These are phyloP conservation scores for Russula virescens DNA, from an alignment of 768 basidiomycete genomes.

Conservation along the genomic window DNA sequence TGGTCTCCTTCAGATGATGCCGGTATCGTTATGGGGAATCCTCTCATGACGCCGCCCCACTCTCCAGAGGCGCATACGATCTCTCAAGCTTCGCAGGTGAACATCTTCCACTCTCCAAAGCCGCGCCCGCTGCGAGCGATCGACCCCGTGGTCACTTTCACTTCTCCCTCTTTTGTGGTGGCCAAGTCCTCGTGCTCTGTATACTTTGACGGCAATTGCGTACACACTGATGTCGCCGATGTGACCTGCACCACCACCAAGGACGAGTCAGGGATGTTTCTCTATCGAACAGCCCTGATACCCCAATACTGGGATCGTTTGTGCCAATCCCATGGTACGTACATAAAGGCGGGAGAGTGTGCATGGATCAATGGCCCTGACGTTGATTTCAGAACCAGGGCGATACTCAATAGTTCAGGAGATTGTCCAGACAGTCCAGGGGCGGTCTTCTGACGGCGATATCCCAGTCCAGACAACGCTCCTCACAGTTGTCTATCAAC, in stretches of 20 bases:
- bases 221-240: constrained; percentile 46
- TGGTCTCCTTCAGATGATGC: constrained; percentile 25
- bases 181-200: constrained; percentile 56
- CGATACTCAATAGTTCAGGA: constrained; percentile 63
- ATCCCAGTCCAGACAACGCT: constrained; percentile 19
- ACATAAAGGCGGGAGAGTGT: background rate
- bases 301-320: constrained; percentile 63
- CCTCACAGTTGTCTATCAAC: constrained; percentile 29
- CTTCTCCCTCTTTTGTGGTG: constrained; percentile 41
- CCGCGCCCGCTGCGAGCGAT: constrained; percentile 53
- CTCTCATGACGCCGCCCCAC: constrained; percentile 20
- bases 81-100: constrained; percentile 18
- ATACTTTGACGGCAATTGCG: constrained; percentile 40
- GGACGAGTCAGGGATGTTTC: constrained; percentile 25
- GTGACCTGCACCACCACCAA: constrained; percentile 19
- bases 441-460: constrained; percentile 14
- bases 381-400: constrained; percentile 49
- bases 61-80: constrained; percentile 19
- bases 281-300: constrained; percentile 58
- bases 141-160: constrained; percentile 62
- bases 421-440: constrained; percentile 33
- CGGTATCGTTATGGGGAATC: constrained; percentile 21
- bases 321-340: constrained; percentile 48
- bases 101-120: constrained; percentile 28
- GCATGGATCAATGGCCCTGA: constrained; percentile 9